A percentile compares a stretch with the other conserved stretches of the same genome.
Conservation (phyloP, 2,329 filamentous ascomycete genomes). For the Alternaria angustiovoidea region DNA sequence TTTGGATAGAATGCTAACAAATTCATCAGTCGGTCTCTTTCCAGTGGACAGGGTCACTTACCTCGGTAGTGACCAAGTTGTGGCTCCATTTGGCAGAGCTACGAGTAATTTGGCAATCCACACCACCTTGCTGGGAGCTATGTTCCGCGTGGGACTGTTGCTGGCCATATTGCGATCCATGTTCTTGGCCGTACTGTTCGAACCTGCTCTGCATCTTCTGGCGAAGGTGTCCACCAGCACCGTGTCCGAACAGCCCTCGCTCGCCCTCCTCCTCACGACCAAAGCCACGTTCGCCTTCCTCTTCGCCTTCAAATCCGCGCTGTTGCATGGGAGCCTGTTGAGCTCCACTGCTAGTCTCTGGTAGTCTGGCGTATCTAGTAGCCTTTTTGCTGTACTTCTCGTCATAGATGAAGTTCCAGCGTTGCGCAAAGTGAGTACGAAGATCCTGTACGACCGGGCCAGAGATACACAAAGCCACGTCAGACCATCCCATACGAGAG, state of each 20-base stretch:
- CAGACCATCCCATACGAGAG: constrained; percentile 92
- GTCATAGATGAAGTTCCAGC: constrained; percentile 91
- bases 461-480: constrained; percentile 78
- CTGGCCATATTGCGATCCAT: constrained; percentile 18
- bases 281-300: constrained; percentile 49
- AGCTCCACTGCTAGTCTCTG: constrained; percentile 41
- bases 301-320: constrained; percentile 44
- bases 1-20: constrained; percentile 76
- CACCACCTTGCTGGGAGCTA: constrained; percentile 37
- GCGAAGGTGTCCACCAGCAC: constrained; percentile 32
- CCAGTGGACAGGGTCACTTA: constrained; percentile 28
- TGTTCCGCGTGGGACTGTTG: constrained; percentile 44
- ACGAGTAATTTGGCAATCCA: constrained; percentile 49
- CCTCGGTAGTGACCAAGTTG: constrained; percentile 62
- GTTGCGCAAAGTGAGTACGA: constrained; percentile 78
- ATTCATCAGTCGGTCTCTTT: constrained; percentile 15
- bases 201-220: constrained; percentile 39
- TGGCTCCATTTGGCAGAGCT: constrained; percentile 66
- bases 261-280: constrained; percentile 42
- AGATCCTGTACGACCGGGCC: constrained; percentile 80
- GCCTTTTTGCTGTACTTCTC: constrained; percentile 77
- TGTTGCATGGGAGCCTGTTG: constrained; percentile 46
- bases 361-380: constrained; percentile 55
- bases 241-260: constrained; percentile 43
- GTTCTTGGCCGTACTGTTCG: constrained; percentile 31